These are phyloP conservation scores for Tetramitus jugosus DNA, from an alignment of 208 protist species.

Conservation along the genomic window DNA sequence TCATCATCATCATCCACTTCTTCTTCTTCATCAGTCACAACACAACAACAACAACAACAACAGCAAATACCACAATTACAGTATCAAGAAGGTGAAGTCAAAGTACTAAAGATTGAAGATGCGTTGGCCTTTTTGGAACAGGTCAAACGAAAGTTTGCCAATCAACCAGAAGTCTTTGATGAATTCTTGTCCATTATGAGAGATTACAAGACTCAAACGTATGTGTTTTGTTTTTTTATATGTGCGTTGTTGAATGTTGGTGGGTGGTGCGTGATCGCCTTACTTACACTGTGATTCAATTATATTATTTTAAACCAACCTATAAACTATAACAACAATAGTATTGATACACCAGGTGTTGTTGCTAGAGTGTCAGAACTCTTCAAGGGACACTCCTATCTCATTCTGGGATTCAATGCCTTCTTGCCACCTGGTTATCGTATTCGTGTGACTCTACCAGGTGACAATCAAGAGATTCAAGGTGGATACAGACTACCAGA, in stretches of 20 bases:
- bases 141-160: not conserved
- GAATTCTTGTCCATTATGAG: conserved; percentile 19
- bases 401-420: conserved; percentile 70
- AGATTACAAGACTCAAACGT: conserved; percentile 14
- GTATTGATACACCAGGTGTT: conserved; percentile 63
- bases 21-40: too few relatives aligned
- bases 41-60: too few relatives aligned
- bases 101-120: not conserved
- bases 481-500: not conserved
- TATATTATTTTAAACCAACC: not conserved
- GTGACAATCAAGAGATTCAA: conserved; percentile 18
- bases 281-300: not conserved
- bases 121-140: conserved; percentile 10
- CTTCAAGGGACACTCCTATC: conserved; percentile 55
- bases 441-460: conserved; percentile 42
- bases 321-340: conserved; percentile 4
- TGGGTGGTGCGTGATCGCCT: too few relatives aligned
- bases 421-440: conserved; percentile 64
- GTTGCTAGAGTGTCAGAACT: conserved; percentile 62
- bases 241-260: not conserved
- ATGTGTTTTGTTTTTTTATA: not conserved
- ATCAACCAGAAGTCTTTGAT: not conserved
- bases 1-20: too few relatives aligned
- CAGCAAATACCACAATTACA: too few relatives aligned
- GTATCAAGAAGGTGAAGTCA: too few relatives aligned